Base-by-base conservation (phyloP, 345 rosid species). In the Citrus maxima region DNA sequence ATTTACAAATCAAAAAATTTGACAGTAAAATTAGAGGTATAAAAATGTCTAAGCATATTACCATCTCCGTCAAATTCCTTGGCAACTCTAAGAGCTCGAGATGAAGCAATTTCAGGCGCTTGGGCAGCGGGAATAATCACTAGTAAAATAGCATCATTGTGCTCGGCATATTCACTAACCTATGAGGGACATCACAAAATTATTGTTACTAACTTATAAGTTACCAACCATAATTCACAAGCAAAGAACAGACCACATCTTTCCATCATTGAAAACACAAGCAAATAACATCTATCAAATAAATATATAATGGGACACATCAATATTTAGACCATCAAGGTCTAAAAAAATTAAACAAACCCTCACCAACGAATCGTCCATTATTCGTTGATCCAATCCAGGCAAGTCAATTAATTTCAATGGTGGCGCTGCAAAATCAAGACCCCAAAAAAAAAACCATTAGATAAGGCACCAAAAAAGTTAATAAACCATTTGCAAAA, bases 1-100 rank as follows among this genome's bases (percentile, higher is more conserved):
- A 37, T 34, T 13, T 10, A 55, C 19, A 12, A 67, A 55, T 32
- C 38, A 21, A 66, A 66, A n/a, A n/a, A 22, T 16, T 75, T 28
- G 51, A 7, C 30, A 10, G 7, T 6, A 77, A 77, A 67, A 68
- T 12, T 2, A 12, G 21, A 38, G 58, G 79, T 49, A 46, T 12
- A 34, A 49, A 62, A 46, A 34, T 14, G 70, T 56, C n/a, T 75
- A 56, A 51, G 18, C 58, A 66, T 84, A 89, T 78, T 87, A 96
- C 99, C 90, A 55, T 96, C 97, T 63, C 89, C 83, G 76, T 94
- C 99, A 84, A 84, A 90, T 75, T 96, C 99, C 85, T 96, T 96
- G 60, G 98, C 98, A 63, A 86, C 75, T 85, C 90, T 92, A 71
- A 96, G 93, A 72, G 99, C 97, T 78, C 89, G 90, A 10, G 92